Evolutionary conservation across 352 stramenopile genomes (phyloP).

Genomic region (Globisporangium abappressorium): DNA sequence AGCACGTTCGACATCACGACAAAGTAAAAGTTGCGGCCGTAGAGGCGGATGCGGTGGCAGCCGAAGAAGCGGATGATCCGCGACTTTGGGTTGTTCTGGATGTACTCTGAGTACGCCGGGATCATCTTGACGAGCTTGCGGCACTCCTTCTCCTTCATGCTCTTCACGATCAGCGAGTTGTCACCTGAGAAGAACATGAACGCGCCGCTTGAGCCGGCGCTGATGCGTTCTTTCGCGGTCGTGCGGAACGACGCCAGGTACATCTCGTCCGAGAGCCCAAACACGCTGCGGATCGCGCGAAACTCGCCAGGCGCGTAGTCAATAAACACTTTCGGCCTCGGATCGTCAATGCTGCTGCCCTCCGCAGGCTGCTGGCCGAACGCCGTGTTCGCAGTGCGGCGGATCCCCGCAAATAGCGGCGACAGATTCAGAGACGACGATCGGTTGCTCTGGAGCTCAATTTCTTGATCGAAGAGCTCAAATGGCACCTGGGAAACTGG

Average conservation of each 20-base stretch:
- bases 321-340: conserved; percentile 71
- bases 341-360: conserved; percentile 29
- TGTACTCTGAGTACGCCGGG: conserved; percentile 59
- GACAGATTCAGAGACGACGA: conserved; percentile 30
- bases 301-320: conserved; percentile 75
- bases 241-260: conserved; percentile 73
- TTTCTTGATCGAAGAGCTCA: conserved; percentile 74
- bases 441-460: conserved; percentile 56
- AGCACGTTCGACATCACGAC: conserved; percentile 80
- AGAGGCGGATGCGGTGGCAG: conserved; percentile 76
- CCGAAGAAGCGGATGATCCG: conserved; percentile 86
- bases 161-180: conserved; percentile 78
- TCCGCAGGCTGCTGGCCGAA: conserved; percentile 22
- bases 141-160: conserved; percentile 74
- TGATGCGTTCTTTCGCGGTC: conserved; percentile 77
- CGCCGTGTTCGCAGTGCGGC: conserved; percentile 41
- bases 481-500: conserved; percentile 73
- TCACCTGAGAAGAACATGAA: conserved; percentile 86
- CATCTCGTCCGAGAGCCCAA: conserved; percentile 61
- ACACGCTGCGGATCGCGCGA: conserved; percentile 50
- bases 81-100: conserved; percentile 54
- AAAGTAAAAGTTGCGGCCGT: conserved; percentile 81
- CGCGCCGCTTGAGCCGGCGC: conserved; percentile 66
- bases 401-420: conserved; percentile 45
- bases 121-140: conserved; percentile 71